These are phyloP conservation scores for Monosporascus sp. DNA, from an alignment of 2,329 filamentous ascomycete species.

Conservation along the genomic window DNA sequence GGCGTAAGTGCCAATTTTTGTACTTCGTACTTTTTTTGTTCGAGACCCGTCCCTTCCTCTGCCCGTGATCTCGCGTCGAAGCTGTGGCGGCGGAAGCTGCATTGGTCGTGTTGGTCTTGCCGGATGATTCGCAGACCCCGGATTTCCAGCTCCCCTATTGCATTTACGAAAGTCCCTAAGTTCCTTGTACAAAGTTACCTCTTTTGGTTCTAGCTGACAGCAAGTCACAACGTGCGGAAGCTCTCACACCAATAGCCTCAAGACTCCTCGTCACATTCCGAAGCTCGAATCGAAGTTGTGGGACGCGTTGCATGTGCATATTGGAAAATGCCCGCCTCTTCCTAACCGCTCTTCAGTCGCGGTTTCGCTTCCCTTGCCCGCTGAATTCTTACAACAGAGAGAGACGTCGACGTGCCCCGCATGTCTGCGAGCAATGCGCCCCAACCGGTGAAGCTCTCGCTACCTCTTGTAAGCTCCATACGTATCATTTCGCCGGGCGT, in stretches of 20 bases:
- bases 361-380: background rate
- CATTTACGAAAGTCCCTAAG: background rate
- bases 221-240: background rate
- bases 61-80: background rate
- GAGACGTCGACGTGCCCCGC: slow-evolving; percentile 27
- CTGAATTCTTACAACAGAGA: slow-evolving; percentile 9
- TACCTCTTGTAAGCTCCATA: slow-evolving; percentile 55
- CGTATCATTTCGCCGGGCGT: slow-evolving; percentile 6
- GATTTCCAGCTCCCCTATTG: background rate
- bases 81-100: background rate
- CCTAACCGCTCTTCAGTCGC: slow-evolving; percentile 4
- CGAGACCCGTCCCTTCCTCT: background rate
- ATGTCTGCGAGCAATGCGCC: slow-evolving; percentile 51
- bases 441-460: slow-evolving; percentile 74
- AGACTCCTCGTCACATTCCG: too few relatives aligned
- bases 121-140: background rate
- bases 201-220: background rate
- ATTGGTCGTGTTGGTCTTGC: background rate
- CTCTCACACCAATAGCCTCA: background rate
- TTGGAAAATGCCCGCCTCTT: slow-evolving; percentile 19
- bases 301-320: background rate
- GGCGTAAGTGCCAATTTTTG: background rate
- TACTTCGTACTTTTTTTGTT: background rate
- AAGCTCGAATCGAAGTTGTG: too few relatives aligned
- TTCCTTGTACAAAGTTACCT: background rate